These are phyloP conservation scores for Cyclaneusma minus DNA, from an alignment of 2,329 filamentous ascomycete species.

Conservation along the genomic window DNA sequence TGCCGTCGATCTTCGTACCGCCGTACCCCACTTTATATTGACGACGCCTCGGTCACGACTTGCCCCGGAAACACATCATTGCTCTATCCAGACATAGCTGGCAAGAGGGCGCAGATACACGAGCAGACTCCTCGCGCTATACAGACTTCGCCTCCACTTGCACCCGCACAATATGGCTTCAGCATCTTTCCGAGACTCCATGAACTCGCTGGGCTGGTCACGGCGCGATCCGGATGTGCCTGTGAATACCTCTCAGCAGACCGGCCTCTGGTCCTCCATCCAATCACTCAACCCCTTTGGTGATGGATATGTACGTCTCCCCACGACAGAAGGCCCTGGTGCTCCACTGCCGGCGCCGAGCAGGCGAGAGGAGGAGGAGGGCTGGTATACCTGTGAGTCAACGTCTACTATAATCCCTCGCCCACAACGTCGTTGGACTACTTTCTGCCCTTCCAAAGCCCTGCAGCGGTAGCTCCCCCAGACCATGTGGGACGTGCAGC, in stretches of 20 bases:
- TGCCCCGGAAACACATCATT: too few species aligned
- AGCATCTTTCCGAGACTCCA: constrained; percentile 78
- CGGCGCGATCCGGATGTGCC: constrained; percentile 65
- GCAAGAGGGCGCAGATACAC: too few species aligned
- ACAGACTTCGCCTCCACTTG: constrained; percentile 1
- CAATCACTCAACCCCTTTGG: constrained; percentile 81
- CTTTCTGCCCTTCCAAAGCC: too few species aligned
- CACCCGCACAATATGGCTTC: constrained; percentile 52
- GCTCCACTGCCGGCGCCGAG: constrained; percentile 74
- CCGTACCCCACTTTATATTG: too few species aligned
- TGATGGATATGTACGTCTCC: constrained; percentile 73
- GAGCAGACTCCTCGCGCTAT: too few species aligned
- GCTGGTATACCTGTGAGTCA: constrained; percentile 85
- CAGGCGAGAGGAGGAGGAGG: constrained; percentile 86
- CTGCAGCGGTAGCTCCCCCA: constrained; percentile 15
- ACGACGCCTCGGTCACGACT: too few species aligned
- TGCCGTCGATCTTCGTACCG: too few species aligned
- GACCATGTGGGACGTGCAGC: constrained; percentile 13
- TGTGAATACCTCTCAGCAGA: constrained; percentile 55
- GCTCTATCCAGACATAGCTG: too few species aligned
- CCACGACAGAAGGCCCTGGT: constrained; percentile 67
- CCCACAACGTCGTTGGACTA: constrained; percentile 10
- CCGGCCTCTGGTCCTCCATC: constrained; percentile 65
- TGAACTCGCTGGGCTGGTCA: constrained; percentile 91
- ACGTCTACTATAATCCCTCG: constrained; percentile 6